These are phyloP conservation scores for Rhinocladiella mackenziei DNA, from an alignment of 2,329 filamentous ascomycete genomes.

Conservation along the genomic window DNA sequence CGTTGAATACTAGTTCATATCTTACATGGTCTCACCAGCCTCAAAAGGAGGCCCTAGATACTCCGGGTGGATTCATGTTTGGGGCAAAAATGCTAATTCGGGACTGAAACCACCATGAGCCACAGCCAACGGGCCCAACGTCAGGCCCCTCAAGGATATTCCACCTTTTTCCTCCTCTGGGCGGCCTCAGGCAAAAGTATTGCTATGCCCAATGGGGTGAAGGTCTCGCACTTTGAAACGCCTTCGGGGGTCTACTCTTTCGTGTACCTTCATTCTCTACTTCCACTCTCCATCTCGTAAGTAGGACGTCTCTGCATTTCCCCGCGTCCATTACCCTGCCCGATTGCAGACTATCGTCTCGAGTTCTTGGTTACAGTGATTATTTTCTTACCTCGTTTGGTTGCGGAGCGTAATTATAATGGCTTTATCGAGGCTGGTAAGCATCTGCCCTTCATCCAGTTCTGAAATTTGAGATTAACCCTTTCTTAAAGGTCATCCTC, in stretches of 20 bases:
- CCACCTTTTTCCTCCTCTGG: too few relatives aligned
- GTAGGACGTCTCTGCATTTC: not conserved
- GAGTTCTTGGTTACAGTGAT: not conserved
- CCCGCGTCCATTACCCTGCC: not conserved
- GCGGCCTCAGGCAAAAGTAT: too few relatives aligned
- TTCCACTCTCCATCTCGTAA: too few relatives aligned
- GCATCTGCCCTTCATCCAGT: not conserved
- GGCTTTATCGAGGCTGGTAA: conserved; percentile 11
- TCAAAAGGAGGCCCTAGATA: too few relatives aligned
- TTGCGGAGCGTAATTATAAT: not conserved
- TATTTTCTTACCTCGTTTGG: not conserved
- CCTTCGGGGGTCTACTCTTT: too few relatives aligned
- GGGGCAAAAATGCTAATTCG: not conserved
- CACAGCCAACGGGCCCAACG: not conserved
- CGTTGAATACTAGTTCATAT: too few relatives aligned
- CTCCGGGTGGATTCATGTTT: not conserved
- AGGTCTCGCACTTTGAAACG: too few relatives aligned
- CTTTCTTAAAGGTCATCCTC: conserved; percentile 8
- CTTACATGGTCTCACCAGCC: too few relatives aligned
- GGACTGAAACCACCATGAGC: not conserved
- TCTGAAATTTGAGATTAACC: conserved; percentile 3
- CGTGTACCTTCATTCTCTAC: too few relatives aligned
- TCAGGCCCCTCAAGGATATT: too few relatives aligned
- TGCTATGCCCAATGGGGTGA: too few relatives aligned
- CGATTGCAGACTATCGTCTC: not conserved